phyloP scores from a whole-genome alignment of 371 early-diverging fungal species.

The Mucor indicus region DNA sequence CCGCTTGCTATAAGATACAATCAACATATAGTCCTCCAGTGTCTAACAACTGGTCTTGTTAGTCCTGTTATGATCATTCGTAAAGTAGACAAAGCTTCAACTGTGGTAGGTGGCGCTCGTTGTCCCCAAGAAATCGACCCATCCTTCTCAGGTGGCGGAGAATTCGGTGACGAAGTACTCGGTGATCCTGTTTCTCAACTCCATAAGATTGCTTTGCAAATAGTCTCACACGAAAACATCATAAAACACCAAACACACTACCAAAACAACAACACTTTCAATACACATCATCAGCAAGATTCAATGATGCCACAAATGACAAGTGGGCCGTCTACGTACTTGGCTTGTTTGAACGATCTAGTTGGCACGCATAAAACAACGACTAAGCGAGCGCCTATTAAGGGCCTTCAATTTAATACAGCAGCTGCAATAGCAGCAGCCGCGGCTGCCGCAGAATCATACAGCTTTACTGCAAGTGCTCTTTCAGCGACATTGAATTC shows the following conservation, averaged over 20 bases:
- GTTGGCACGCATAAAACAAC: constrained; percentile 73
- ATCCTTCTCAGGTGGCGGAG: constrained; percentile 51
- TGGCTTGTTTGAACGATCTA: constrained; percentile 76
- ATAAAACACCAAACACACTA: no score
- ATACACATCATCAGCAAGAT: constrained; percentile 19
- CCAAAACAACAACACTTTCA: constrained; percentile 27
- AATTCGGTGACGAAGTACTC: constrained; percentile 43
- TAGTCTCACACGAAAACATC: constrained; percentile 55
- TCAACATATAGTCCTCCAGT: constrained; percentile 79
- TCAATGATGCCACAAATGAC: constrained; percentile 51
- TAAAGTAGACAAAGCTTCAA: constrained; percentile 79
- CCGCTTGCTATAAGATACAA: constrained; percentile 80
- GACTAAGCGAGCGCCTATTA: constrained; percentile 54
- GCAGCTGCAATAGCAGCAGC: constrained; percentile 8
- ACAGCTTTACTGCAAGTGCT: constrained; percentile 40
- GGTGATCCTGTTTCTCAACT: constrained; percentile 81
- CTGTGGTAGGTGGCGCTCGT: constrained; percentile 59
- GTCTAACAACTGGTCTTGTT: constrained; percentile 77
- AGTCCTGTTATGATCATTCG: constrained; percentile 83
- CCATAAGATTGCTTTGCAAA: constrained; percentile 87
- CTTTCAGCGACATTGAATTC: constrained; percentile 9
- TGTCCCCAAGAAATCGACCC: neutral
- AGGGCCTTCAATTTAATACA: no score
- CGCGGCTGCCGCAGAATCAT: constrained; percentile 44
- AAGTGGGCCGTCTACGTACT: constrained; percentile 55